Conservation (phyloP, 257 asterid species). For the Nicotiana tomentosiformis region DNA sequence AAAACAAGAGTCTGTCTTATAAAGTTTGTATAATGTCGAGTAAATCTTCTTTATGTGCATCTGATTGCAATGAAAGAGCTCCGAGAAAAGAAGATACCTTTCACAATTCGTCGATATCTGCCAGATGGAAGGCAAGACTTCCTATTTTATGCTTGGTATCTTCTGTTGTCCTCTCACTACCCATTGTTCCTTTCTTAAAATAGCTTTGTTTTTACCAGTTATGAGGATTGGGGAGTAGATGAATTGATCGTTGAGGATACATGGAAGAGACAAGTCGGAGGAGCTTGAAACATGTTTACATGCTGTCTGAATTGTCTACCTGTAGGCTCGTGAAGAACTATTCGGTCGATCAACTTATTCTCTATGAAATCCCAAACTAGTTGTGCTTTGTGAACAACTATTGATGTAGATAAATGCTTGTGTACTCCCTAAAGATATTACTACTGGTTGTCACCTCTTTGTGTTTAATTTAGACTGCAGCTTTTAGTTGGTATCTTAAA, state of each 20-base stretch:
- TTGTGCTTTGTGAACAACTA: background rate
- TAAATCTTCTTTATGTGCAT: background rate
- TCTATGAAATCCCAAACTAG: background rate
- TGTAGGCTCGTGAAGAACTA: background rate
- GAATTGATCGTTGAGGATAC: constrained; percentile 47
- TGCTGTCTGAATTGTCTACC: background rate
- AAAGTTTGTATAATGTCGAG: background rate
- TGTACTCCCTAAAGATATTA: background rate
- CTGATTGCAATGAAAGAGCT: constrained; percentile 92
- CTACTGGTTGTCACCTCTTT: background rate
- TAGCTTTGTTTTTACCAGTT: constrained; percentile 8
- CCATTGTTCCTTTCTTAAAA: background rate
- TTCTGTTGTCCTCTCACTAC: background rate
- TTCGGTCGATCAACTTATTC: background rate
- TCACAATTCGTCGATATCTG: constrained; percentile 80
- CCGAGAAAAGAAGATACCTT: constrained; percentile 68
- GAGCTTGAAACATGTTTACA: background rate
- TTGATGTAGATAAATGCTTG: background rate
- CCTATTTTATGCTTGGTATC: too few relatives aligned
- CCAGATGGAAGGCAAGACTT: constrained; percentile 72
- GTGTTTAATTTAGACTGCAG: background rate
- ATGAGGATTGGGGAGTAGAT: constrained; percentile 43
- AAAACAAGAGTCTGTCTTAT: background rate
- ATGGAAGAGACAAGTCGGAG: constrained; percentile 45
- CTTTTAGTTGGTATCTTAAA: background rate